phyloP scores from a whole-genome alignment of 345 rosid species.

The Aquilaria sinensis region DNA sequence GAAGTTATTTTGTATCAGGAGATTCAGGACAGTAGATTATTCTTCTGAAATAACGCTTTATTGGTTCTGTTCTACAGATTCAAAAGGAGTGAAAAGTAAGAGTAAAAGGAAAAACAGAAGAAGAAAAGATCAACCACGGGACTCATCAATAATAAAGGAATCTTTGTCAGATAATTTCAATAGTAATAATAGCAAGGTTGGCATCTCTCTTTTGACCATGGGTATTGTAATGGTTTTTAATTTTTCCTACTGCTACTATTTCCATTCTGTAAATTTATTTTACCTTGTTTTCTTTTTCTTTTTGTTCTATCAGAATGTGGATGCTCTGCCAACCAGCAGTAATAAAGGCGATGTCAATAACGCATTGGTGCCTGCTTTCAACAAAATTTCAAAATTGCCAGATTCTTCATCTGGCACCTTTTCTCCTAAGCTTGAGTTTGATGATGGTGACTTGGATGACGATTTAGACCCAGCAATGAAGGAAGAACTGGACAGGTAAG shows the following conservation, averaged over 20 bases:
- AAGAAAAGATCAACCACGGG: conserved; percentile 44
- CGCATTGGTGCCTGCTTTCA: conserved; percentile 15
- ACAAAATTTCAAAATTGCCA: conserved; percentile 28
- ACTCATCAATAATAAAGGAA: conserved; percentile 10
- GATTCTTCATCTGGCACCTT: conserved; percentile 22
- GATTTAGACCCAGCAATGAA: conserved; percentile 52
- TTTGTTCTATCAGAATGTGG: conserved; percentile 26
- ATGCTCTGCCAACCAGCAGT: conserved; percentile 21
- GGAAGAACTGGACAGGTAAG: conserved; percentile 61
- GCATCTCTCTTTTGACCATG: not conserved
- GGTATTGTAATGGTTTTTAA: too few species aligned
- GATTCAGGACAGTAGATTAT: too few species aligned
- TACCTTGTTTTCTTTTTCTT: not conserved
- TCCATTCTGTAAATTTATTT: conserved; percentile 2
- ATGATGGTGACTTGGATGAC: conserved; percentile 47
- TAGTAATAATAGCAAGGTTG: conserved; percentile 27
- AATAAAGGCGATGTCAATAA: conserved; percentile 17
- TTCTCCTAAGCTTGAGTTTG: conserved; percentile 39
- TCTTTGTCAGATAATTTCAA: conserved; percentile 20
- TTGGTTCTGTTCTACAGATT: conserved; percentile 28
- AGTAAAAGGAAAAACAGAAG: conserved; percentile 50
- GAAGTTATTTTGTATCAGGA: too few species aligned
- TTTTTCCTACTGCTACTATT: conserved; percentile 3
- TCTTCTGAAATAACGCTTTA: not conserved
- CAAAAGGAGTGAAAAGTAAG: conserved; percentile 39